Conservation (phyloP, 192 early-diverging fungal genomes). For the Rhizophagus sp. region DNA sequence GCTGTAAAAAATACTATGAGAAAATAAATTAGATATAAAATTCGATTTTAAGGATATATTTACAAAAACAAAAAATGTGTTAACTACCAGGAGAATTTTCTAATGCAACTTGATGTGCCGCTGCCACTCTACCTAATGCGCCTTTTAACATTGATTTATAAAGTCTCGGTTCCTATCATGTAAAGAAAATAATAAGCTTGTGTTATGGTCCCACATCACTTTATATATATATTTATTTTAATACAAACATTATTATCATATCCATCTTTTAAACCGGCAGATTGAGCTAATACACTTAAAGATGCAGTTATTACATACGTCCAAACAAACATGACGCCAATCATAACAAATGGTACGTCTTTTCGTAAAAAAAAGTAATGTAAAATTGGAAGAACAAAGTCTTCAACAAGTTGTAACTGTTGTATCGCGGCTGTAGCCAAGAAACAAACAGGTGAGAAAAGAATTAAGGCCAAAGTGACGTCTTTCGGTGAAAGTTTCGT, state of each 20-base stretch:
- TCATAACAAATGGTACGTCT: conserved; percentile 26
- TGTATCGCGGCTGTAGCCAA: conserved; percentile 20
- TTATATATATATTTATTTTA: neutral
- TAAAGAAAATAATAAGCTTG: neutral
- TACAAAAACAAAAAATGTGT: neutral
- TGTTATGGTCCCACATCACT: too few species aligned
- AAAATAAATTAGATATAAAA: neutral
- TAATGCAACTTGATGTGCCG: conserved; percentile 23
- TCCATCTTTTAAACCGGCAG: conserved; percentile 10
- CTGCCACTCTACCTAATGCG: conserved; percentile 20
- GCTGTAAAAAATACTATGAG: conserved; percentile 23
- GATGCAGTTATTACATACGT: conserved; percentile 20
- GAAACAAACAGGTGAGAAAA: conserved; percentile 16
- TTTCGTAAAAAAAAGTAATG: conserved; percentile 11
- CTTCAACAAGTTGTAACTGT: conserved; percentile 16
- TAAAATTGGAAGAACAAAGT: conserved; percentile 8
- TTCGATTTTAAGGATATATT: neutral
- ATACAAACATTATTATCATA: conserved; percentile 27
- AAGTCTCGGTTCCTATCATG: conserved; percentile 21
- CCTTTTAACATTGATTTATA: conserved; percentile 7
- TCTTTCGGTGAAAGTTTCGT: neutral
- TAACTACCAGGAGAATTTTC: conserved; percentile 24
- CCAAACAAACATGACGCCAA: conserved; percentile 20
- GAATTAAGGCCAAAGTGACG: neutral
- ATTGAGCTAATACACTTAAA: conserved; percentile 23